These are phyloP conservation scores for Fusarium poae DNA, from an alignment of 2,329 filamentous ascomycete species.

Conservation along the genomic window DNA sequence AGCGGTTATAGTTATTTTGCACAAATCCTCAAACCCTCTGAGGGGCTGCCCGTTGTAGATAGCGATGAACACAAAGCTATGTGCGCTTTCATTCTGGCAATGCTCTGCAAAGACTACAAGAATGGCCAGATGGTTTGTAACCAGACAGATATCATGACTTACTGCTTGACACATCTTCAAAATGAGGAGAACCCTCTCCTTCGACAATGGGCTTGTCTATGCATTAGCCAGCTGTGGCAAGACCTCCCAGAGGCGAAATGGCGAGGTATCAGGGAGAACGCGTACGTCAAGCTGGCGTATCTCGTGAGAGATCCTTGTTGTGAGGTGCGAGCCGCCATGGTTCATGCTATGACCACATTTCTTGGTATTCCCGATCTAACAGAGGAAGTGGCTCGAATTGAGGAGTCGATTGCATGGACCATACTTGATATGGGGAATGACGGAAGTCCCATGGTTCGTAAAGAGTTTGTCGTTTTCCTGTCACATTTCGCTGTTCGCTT, in stretches of 20 bases:
- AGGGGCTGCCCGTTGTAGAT: slow-evolving; percentile 86
- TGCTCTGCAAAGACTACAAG: slow-evolving; percentile 95
- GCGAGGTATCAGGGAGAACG: slow-evolving; percentile 90
- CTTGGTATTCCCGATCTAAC: slow-evolving; percentile 93
- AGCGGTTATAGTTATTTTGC: slow-evolving; percentile 98
- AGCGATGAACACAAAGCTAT: slow-evolving; percentile 96
- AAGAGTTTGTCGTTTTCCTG: slow-evolving; percentile 92
- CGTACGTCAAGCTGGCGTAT: slow-evolving; percentile 82
- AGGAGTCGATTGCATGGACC: slow-evolving; percentile 90
- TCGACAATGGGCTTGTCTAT: slow-evolving; percentile 95
- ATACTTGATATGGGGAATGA: slow-evolving; percentile 93
- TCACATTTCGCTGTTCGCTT: slow-evolving; percentile 92
- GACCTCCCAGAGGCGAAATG: slow-evolving; percentile 94
- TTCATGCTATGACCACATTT: slow-evolving; percentile 94
- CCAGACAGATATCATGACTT: slow-evolving; percentile 89
- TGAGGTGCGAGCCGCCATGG: slow-evolving; percentile 92
- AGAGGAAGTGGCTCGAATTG: slow-evolving; percentile 88
- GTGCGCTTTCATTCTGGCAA: slow-evolving; percentile 97
- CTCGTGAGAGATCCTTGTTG: slow-evolving; percentile 88
- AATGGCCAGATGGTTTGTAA: slow-evolving; percentile 94
- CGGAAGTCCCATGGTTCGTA: slow-evolving; percentile 92
- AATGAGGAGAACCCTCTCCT: slow-evolving; percentile 90
- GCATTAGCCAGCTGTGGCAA: slow-evolving; percentile 93
- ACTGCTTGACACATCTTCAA: slow-evolving; percentile 84
- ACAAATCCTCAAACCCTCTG: slow-evolving; percentile 86